Base-by-base conservation (phyloP, 805 yeast species). In the Brettanomyces sp. region DNA sequence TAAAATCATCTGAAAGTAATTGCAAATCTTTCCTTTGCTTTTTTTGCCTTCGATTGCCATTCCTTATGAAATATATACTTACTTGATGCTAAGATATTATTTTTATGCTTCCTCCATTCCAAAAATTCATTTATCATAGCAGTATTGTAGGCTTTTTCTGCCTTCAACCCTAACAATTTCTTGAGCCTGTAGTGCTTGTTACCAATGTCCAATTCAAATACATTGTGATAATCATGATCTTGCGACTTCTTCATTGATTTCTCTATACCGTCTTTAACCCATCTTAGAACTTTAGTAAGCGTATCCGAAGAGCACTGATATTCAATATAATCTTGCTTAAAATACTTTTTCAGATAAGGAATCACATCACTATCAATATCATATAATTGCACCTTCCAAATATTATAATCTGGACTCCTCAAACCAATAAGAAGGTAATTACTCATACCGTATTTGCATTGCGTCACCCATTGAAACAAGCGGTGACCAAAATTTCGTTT, bases 391-490 rank as follows among this genome's bases (percentile, higher is more conserved):
- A 42, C 30, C 5, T n/a, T 39, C 30, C 30, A 13, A 21, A 42
- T 39, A 12, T 42, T 23, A 32, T 22, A 42, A 13, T 12, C 11
- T 23, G 24, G 13, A 25, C 28, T 23, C 22, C 45, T 33, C 22
- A 36, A 8, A 12, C 45, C 45, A 12, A 42, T 21, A 12, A 42
- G 25, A 12, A 42, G 30, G 34, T 42, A 39, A 5, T 24, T 21
- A n/a, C 40, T 35, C 39, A 34, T 42, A 8, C 45, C 45, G 21
- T 13, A 42, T 9, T 35, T 14, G 40, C 45, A 42, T 23, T 42
- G 45, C 11, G 23, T 8, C 4, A 42, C 35, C 45, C 45, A 42
- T 18, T 42, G 35, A 18, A 42, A 39, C 12, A 42, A 32, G 34
- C 23, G 11, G 22, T 14, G 13, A 8, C 36, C 40, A 35, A 42